phyloP scores from a whole-genome alignment of 2,329 filamentous ascomycete species.

The Colletotrichum sidae region DNA sequence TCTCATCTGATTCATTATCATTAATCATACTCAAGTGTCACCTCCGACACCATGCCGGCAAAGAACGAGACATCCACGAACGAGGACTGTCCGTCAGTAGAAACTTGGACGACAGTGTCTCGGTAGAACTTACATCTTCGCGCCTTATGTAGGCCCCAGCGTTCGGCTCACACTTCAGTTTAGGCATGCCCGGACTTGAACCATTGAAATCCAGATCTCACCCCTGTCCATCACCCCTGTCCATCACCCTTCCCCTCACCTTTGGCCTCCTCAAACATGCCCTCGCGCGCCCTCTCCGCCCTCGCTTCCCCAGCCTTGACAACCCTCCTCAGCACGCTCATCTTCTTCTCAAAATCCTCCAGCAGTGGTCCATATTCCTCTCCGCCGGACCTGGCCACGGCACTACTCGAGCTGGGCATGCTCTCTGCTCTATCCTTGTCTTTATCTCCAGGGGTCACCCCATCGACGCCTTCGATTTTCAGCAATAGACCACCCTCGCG shows the following conservation, averaged over 20 bases:
- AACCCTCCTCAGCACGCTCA: conserved; percentile 65
- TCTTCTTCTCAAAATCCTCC: conserved; percentile 68
- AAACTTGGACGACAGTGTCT: too few relatives aligned
- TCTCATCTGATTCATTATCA: too few relatives aligned
- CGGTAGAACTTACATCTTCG: too few relatives aligned
- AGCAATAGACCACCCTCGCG: conserved; percentile 63
- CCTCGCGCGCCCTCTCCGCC: conserved; percentile 28
- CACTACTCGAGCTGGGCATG: conserved; percentile 44
- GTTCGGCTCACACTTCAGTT: too few relatives aligned
- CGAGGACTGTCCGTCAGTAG: too few relatives aligned
- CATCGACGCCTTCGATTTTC: conserved; percentile 67
- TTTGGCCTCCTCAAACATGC: not conserved
- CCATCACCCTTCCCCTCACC: conserved; percentile 37
- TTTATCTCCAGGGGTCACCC: conserved; percentile 34
- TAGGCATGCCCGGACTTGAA: too few relatives aligned
- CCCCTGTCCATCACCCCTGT: conserved; percentile 38
- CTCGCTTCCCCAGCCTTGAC: conserved; percentile 59
- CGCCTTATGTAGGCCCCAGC: too few relatives aligned
- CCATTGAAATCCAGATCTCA: conserved; percentile 5
- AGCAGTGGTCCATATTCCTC: conserved; percentile 65
- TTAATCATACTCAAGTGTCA: too few relatives aligned
- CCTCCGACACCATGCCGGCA: too few relatives aligned
- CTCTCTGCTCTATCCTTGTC: conserved; percentile 26
- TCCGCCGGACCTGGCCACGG: conserved; percentile 43
- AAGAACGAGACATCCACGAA: too few relatives aligned